Base-by-base conservation (phyloP, 1,284 basidiomycete genomes). In the Pyrrhoderma lamaoense region DNA sequence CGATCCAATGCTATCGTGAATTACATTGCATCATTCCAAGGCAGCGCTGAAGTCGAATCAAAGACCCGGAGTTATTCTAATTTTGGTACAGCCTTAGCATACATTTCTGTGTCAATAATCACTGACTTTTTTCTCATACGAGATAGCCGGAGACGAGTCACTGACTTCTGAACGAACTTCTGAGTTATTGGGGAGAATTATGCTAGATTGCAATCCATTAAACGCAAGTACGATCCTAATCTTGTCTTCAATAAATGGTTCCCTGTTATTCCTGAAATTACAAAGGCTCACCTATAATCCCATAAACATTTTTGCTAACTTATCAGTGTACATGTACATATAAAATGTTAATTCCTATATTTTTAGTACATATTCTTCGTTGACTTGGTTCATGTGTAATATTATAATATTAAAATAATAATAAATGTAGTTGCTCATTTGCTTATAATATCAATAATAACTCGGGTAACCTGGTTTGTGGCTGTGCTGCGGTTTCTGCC, bases 221-320 rank as follows among this genome's bases (percentile, higher is more conserved):
- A 82, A 66, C 64, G 61, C 51, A 62, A 65, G 36, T 75, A 75
- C 59, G 79, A 80, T 55, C 75, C 75, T 0, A 62, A 72, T 14
- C 65, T 69, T 44, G 59, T 78, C 16, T 80, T 80, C 62, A 70
- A 71, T 59, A 75, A 72, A 49, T 79, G 76, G 76, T 73, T 71
- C 57, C 63, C 68, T 8, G 73, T 73, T 39, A 57, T 54, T 1
- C 70, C 70, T 5, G 11, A 31, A 31, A 11, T 11, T 5, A 5
- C 27, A 31, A 31, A 31, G 11, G 27, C 27, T 31, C 27, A 5
- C 11, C 27, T 31, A 11, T 31, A 31, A 31, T 31, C 11, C 27
- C 27, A 31, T 31, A 5, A 5, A 31, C 11, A 31, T 31, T 11
- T 5, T 31, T 31, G 27, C 11, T 31, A 31, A 5, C 11, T 5